A percentile compares a stretch with the other conserved stretches of the same genome.
These are phyloP conservation scores for Vinca minor DNA, from an alignment of 257 asterid species.

Conservation along the genomic window DNA sequence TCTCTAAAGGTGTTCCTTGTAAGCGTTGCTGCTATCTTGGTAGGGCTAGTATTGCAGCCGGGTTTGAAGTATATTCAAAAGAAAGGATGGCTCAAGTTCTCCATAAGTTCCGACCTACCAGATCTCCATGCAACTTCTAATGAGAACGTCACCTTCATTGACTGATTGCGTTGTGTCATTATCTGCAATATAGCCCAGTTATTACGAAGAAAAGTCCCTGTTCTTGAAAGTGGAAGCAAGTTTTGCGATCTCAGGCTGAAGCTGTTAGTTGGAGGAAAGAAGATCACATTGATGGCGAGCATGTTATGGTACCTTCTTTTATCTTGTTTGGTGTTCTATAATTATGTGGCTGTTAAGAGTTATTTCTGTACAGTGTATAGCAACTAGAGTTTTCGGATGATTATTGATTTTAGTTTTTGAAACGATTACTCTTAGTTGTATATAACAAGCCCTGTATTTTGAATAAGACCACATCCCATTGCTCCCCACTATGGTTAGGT, in stretches of 20 bases:
- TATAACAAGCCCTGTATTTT: neutral
- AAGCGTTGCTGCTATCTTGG: conserved; percentile 29
- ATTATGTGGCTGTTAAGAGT: neutral
- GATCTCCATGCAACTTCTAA: conserved; percentile 18
- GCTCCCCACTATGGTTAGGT: no score
- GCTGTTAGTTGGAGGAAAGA: neutral
- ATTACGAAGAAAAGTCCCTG: neutral
- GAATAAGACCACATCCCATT: no score
- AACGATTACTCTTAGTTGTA: neutral
- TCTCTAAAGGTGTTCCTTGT: conserved; percentile 23
- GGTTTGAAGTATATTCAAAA: conserved; percentile 27
- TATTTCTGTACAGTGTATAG: neutral
- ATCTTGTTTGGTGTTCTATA: neutral
- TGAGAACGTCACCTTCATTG: conserved; percentile 9
- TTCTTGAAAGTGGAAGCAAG: neutral
- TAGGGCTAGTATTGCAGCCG: conserved; percentile 32
- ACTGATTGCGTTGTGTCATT: neutral
- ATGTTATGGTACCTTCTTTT: conserved; percentile 4
- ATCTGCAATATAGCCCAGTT: neutral
- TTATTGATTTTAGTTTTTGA: neutral
- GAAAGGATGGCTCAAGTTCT: conserved; percentile 35
- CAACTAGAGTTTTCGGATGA: neutral
- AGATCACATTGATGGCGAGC: neutral
- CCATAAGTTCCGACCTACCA: conserved; percentile 34
- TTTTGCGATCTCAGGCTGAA: neutral